phyloP scores from a whole-genome alignment of 176 grass and related monocot species.

The Aegilops umbellulata region DNA sequence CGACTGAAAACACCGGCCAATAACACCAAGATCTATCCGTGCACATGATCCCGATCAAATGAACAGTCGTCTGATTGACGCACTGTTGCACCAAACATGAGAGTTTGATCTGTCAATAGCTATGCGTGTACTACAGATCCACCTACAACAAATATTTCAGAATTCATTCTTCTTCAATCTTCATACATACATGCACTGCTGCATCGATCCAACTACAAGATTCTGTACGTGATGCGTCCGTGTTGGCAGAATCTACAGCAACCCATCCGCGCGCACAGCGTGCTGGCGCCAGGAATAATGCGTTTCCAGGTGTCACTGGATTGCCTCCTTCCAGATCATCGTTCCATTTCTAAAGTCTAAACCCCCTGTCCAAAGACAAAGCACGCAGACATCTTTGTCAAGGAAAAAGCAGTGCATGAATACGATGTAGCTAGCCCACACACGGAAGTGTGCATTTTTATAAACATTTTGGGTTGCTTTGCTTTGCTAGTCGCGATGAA shows the following conservation, averaged over 20 bases:
- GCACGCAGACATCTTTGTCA: background rate
- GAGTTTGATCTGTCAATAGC: background rate
- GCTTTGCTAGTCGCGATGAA: background rate
- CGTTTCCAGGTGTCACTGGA: background rate
- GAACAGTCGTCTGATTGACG: slow-evolving; percentile 4
- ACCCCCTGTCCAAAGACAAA: slow-evolving; percentile 9
- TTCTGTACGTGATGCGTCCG: background rate
- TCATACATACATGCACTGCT: background rate
- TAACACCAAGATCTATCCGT: background rate
- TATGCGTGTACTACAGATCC: background rate
- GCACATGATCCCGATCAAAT: background rate
- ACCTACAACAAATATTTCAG: slow-evolving; percentile 1
- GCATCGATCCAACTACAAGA: slow-evolving; percentile 7
- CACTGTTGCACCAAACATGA: background rate
- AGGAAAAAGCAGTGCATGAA: background rate
- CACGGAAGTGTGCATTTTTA: background rate
- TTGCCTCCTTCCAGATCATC: background rate
- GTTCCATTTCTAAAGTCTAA: slow-evolving; percentile 9
- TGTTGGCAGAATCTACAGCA: slow-evolving; percentile 42
- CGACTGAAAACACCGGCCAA: background rate
- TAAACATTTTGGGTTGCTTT: background rate
- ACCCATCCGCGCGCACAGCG: background rate
- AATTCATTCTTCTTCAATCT: background rate
- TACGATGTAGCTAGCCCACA: slow-evolving; percentile 4
- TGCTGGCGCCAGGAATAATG: background rate